Conservation (phyloP, 2,329 filamentous ascomycete genomes). For the Cercospora zeina region DNA sequence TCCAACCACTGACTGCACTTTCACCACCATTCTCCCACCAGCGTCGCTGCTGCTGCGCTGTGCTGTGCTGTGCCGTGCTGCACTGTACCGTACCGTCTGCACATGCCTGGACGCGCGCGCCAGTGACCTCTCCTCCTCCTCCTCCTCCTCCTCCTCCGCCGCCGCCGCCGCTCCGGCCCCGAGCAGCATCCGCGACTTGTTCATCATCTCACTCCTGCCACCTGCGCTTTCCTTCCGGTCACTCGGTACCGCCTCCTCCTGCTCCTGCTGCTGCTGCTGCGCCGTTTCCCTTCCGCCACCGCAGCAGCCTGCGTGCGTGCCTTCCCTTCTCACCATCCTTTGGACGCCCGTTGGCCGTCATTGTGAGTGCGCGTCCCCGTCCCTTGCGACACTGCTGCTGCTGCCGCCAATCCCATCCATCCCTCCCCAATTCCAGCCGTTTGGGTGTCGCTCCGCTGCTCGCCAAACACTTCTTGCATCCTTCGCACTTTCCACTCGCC, state of each 20-base stretch:
- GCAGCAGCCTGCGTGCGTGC: neutral
- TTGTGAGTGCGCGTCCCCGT: conserved; percentile 12
- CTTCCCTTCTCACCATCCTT: conserved; percentile 7
- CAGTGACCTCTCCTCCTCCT: too few relatives aligned
- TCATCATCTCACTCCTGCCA: neutral
- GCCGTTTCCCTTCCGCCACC: neutral
- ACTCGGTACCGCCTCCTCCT: neutral
- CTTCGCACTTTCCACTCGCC: conserved; percentile 8
- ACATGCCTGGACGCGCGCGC: too few relatives aligned
- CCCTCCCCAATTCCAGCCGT: conserved; percentile 12
- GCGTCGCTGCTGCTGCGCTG: neutral
- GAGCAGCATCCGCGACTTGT: too few relatives aligned
- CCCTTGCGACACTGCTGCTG: conserved; percentile 19
- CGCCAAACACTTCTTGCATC: conserved; percentile 21
- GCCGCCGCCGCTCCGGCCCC: too few relatives aligned
- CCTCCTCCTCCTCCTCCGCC: too few relatives aligned
- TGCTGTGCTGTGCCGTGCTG: too few relatives aligned
- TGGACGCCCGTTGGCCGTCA: neutral
- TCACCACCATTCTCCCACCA: neutral
- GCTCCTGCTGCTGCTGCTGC: neutral
- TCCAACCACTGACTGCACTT: too few relatives aligned
- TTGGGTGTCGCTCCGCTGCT: neutral
- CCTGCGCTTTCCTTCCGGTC: neutral
- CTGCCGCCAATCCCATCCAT: neutral
- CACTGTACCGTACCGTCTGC: too few relatives aligned